Percentiles rank a stretch among this genome's conserved stretches.
These are phyloP conservation scores for Gossypium australe DNA, from an alignment of 345 rosid species.

Conservation along the genomic window DNA sequence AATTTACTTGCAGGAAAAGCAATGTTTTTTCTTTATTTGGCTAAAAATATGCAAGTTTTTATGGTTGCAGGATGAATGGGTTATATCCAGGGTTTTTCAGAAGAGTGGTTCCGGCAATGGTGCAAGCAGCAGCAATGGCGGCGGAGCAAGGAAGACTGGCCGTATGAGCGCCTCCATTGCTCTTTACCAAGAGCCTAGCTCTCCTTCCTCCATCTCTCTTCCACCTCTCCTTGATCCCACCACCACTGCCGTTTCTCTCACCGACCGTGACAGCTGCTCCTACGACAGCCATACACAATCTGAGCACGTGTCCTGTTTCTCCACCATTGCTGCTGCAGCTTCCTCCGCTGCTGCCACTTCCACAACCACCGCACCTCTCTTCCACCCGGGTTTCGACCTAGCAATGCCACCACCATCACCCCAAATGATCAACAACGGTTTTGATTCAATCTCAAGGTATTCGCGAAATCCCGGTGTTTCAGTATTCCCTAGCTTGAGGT, in stretches of 20 bases:
- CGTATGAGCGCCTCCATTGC: conserved; percentile 27
- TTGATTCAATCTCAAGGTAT: conserved; percentile 16
- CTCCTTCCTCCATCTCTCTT: conserved; percentile 70
- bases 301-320: conserved; percentile 99
- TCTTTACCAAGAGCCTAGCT: conserved; percentile 42
- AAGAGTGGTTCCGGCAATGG: conserved; percentile 38
- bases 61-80: conserved; percentile 81
- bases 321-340: conserved; percentile 63
- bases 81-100: conserved; percentile 76
- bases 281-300: conserved; percentile 42
- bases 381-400: conserved; percentile 24
- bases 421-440: background rate
- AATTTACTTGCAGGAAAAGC: too few relatives aligned
- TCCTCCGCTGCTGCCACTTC: conserved; percentile 36
- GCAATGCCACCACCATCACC: conserved; percentile 22
- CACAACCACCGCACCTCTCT: background rate
- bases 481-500: conserved; percentile 56
- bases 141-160: conserved; percentile 36
- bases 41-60: background rate
- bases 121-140: conserved; percentile 16
- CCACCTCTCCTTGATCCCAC: conserved; percentile 71
- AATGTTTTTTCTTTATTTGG: background rate
- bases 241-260: conserved; percentile 20
- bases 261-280: conserved; percentile 45
- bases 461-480: conserved; percentile 34